These are phyloP conservation scores for Pythium apleroticum DNA, from an alignment of 352 stramenopile genomes.

Conservation along the genomic window DNA sequence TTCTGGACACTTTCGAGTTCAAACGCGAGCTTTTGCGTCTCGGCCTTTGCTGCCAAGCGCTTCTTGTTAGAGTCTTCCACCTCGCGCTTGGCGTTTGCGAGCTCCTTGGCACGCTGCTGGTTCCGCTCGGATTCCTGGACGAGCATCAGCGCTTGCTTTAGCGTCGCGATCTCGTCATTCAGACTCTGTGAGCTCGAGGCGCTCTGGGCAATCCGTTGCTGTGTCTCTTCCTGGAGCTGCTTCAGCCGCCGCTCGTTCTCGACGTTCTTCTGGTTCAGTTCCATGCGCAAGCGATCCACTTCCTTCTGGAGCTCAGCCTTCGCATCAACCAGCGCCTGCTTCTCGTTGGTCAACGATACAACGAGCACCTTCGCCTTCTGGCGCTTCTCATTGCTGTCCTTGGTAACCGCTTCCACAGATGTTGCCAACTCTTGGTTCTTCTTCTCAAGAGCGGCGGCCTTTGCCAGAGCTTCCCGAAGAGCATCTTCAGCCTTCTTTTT, in stretches of 20 bases:
- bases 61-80: conserved; percentile 84
- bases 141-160: conserved; percentile 58
- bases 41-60: conserved; percentile 70
- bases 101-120: conserved; percentile 66
- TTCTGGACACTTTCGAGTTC: conserved; percentile 76
- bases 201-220: conserved; percentile 45
- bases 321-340: conserved; percentile 48
- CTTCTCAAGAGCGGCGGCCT: conserved; percentile 48
- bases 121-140: conserved; percentile 71
- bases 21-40: conserved; percentile 76
- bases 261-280: conserved; percentile 75
- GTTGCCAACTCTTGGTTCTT: conserved; percentile 52
- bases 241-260: conserved; percentile 67
- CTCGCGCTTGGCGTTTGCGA: conserved; percentile 64
- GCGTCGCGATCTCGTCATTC: conserved; percentile 53
- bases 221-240: conserved; percentile 57
- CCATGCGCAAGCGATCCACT: conserved; percentile 70
- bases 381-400: conserved; percentile 63
- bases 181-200: conserved; percentile 47
- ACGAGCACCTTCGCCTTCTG: conserved; percentile 74
- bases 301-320: conserved; percentile 58
- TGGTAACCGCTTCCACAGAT: conserved; percentile 43
- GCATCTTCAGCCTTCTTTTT: conserved; percentile 47
- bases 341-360: conserved; percentile 63
- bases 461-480: conserved; percentile 36